Percentiles rank a stretch among this genome's conserved stretches.
Conservation (phyloP, 2,329 filamentous ascomycete species). For the Mycosphaerelloides madeirae region DNA sequence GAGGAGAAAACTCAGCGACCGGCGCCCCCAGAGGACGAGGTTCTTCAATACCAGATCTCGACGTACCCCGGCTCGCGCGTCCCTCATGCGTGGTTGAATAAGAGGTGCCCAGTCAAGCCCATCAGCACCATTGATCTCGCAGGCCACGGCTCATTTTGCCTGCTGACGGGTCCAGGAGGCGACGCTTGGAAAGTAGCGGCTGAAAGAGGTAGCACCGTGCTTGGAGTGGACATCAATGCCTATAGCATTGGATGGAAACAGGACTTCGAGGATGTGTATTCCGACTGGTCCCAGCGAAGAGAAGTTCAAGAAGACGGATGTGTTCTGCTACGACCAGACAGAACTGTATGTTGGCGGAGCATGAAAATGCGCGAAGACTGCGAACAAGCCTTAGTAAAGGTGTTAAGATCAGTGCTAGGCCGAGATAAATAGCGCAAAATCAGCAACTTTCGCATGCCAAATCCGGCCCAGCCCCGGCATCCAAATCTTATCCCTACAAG, state of each 20-base stretch:
- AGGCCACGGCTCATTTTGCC: conserved; percentile 48
- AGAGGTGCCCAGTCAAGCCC: conserved; percentile 37
- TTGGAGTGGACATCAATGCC: conserved; percentile 46
- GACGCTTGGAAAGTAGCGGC: conserved; percentile 52
- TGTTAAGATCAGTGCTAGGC: conserved; percentile 25
- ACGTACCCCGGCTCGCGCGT: conserved; percentile 58
- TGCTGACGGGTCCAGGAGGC: conserved; percentile 50
- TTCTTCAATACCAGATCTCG: conserved; percentile 25
- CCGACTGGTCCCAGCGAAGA: conserved; percentile 52
- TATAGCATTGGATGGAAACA: conserved; percentile 54
- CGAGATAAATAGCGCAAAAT: conserved; percentile 6
- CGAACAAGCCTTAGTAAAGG: conserved; percentile 19
- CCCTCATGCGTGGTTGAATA: conserved; percentile 60
- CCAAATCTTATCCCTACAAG: no score
- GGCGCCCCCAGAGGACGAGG: conserved; percentile 22
- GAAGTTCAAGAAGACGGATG: conserved; percentile 56
- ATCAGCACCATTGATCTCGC: conserved; percentile 58
- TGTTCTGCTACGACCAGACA: conserved; percentile 56
- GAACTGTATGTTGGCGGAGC: conserved; percentile 54
- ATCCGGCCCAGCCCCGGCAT: no score
- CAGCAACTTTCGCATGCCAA: no score
- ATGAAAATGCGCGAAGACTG: conserved; percentile 24
- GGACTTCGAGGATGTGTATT: conserved; percentile 60
- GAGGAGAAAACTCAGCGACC: conserved; percentile 26
- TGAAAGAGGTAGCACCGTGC: conserved; percentile 30